A percentile compares a stretch with the other conserved stretches of the same genome.
Evolutionary conservation across 768 basidiomycete species (phyloP).

Genomic region (Termitomyces heimii): DNA sequence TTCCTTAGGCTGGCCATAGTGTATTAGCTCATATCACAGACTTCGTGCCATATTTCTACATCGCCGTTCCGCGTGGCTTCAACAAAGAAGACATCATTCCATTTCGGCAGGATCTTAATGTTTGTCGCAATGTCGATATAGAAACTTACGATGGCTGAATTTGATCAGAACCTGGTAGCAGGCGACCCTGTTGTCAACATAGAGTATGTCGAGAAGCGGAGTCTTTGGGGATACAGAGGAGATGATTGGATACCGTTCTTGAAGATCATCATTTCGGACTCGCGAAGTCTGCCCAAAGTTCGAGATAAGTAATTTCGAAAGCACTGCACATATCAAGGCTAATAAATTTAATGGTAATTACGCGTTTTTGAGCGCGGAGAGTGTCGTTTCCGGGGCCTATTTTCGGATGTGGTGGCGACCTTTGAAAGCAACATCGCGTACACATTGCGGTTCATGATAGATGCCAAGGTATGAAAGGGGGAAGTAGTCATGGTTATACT

Average conservation of each 20-base stretch:
- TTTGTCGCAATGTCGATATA: conserved; percentile 26
- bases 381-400: conserved; percentile 58
- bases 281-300: conserved; percentile 77
- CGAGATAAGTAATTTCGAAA: conserved; percentile 65
- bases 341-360: conserved; percentile 24
- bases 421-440: conserved; percentile 95
- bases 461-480: conserved; percentile 61
- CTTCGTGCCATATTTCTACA: conserved; percentile 92
- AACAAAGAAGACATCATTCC: conserved; percentile 55
- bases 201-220: conserved; percentile 60
- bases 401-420: conserved; percentile 51
- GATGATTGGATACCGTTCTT: conserved; percentile 78
- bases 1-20: conserved; percentile 71
- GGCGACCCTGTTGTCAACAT: conserved; percentile 40
- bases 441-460: conserved; percentile 95
- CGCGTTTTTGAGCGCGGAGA: conserved; percentile 73
- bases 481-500: neutral
- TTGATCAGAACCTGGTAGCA: conserved; percentile 24
- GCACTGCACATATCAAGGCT: neutral
- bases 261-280: conserved; percentile 73
- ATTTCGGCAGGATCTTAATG: conserved; percentile 71
- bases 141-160: neutral
- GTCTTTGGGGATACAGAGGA: conserved; percentile 85
- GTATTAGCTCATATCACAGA: conserved; percentile 78
- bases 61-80: conserved; percentile 84